phyloP scores from a whole-genome alignment of 176 grass and related monocot genomes.

The Zoysia japonica region DNA sequence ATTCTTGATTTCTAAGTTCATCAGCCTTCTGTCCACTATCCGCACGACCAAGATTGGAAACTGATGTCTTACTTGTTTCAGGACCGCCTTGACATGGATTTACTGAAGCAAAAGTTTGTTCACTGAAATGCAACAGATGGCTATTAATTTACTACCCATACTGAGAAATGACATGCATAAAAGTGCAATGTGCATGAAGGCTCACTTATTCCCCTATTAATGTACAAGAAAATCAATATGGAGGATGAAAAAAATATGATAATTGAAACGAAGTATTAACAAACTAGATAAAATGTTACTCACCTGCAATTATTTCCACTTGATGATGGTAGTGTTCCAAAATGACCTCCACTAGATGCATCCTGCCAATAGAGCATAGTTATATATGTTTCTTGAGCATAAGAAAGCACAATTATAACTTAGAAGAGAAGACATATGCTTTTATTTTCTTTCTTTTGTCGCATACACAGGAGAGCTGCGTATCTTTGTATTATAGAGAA shows the following conservation, averaged over 20 bases:
- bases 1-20: slow-evolving; percentile 32
- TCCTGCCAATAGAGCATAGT: slow-evolving; percentile 57
- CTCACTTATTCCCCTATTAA: slow-evolving; percentile 11
- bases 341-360: slow-evolving; percentile 47
- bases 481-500: too few species aligned
- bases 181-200: slow-evolving; percentile 22
- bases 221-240: background rate
- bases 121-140: slow-evolving; percentile 52
- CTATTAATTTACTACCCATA: slow-evolving; percentile 36
- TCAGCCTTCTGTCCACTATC: slow-evolving; percentile 44
- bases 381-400: background rate
- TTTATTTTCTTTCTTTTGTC: too few species aligned
- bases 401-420: slow-evolving; percentile 12
- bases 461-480: too few species aligned
- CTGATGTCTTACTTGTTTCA: slow-evolving; percentile 3
- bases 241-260: background rate
- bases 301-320: slow-evolving; percentile 55
- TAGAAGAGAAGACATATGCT: background rate
- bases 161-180: slow-evolving; percentile 7
- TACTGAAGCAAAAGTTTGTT: slow-evolving; percentile 38
- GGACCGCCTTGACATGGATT: slow-evolving; percentile 28
- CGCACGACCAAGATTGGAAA: slow-evolving; percentile 27
- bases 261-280: background rate
- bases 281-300: slow-evolving; percentile 22
- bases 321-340: slow-evolving; percentile 34